A percentile compares a stretch with the other conserved stretches of the same genome.
Conservation (phyloP, 495 filamentous ascomycete species). For the Lophiostoma macrostomum region DNA sequence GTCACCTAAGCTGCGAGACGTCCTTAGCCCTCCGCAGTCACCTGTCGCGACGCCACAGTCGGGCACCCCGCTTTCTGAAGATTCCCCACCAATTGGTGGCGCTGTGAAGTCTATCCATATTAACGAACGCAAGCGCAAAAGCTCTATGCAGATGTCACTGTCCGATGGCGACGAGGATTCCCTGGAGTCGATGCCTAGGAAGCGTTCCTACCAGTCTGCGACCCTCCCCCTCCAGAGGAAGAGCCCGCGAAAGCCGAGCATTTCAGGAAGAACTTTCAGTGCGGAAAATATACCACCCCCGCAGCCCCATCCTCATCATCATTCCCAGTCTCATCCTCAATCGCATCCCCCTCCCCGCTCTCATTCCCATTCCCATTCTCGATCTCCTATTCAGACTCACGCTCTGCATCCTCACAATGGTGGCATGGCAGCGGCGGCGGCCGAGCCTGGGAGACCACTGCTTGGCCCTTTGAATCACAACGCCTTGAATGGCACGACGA, state of each 20-base stretch:
- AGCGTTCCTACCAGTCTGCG: slow-evolving; percentile 8
- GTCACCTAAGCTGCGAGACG: neutral
- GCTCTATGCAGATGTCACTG: neutral
- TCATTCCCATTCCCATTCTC: no score
- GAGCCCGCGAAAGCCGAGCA: slow-evolving; percentile 12
- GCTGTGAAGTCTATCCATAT: neutral
- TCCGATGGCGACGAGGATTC: slow-evolving; percentile 9
- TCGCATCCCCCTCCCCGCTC: neutral
- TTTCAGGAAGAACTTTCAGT: neutral
- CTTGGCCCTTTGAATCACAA: slow-evolving; percentile 14
- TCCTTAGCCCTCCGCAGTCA: slow-evolving; percentile 12
- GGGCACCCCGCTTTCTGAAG: neutral
- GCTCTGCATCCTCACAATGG: no score
- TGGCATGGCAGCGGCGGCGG: no score
- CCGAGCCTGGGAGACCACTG: slow-evolving; percentile 2
- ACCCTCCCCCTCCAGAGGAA: slow-evolving; percentile 2
- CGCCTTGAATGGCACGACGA: slow-evolving; percentile 15
- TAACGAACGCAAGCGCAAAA: slow-evolving; percentile 2
- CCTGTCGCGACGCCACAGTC: slow-evolving; percentile 10
- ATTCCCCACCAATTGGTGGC: neutral
- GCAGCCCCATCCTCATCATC: neutral
- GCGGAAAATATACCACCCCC: slow-evolving; percentile 9
- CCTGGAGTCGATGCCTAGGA: neutral
- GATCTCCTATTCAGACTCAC: no score
- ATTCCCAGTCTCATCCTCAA: neutral